A percentile compares a stretch with the other conserved stretches of the same genome.
Conservation (phyloP, 352 stramenopile species). For the Achlya hypogyna region DNA sequence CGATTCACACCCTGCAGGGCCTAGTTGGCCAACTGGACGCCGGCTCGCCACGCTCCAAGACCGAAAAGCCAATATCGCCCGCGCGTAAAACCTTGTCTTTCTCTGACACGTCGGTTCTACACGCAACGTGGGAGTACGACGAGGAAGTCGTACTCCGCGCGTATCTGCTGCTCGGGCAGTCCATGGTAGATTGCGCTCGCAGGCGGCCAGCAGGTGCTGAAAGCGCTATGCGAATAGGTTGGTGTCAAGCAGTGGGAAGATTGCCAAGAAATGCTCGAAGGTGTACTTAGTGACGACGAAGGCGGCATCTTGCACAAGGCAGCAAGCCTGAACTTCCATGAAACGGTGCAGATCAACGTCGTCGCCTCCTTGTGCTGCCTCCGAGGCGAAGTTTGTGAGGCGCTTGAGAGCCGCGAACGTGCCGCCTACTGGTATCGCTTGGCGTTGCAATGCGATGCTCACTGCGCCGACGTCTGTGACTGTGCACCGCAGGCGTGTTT, state of each 20-base stretch:
- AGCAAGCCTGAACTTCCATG: constrained; percentile 14
- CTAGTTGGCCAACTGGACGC: constrained; percentile 19
- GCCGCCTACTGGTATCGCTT: constrained; percentile 65
- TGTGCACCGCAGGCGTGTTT: background rate
- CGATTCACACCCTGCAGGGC: constrained; percentile 48
- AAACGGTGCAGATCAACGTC: constrained; percentile 45
- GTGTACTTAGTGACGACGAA: constrained; percentile 52
- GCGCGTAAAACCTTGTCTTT: background rate
- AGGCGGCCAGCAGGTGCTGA: no score
- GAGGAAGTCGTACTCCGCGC: constrained; percentile 34
- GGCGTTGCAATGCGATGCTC: constrained; percentile 71
- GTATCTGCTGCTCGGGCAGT: constrained; percentile 49
- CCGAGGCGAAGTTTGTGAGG: constrained; percentile 76
- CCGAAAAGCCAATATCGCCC: background rate
- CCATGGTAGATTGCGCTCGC: constrained; percentile 37
- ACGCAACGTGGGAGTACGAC: background rate
- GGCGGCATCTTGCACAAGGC: constrained; percentile 32
- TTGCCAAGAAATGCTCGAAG: constrained; percentile 55
- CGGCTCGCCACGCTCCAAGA: constrained; percentile 7
- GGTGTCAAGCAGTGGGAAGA: constrained; percentile 83
- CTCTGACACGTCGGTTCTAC: background rate
- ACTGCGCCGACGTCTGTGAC: constrained; percentile 46
- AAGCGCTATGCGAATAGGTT: constrained; percentile 14
- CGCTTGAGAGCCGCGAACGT: constrained; percentile 73
- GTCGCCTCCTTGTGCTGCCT: constrained; percentile 70